Base-by-base conservation (phyloP, 2,329 filamentous ascomycete species). In the Xylaria sp. region DNA sequence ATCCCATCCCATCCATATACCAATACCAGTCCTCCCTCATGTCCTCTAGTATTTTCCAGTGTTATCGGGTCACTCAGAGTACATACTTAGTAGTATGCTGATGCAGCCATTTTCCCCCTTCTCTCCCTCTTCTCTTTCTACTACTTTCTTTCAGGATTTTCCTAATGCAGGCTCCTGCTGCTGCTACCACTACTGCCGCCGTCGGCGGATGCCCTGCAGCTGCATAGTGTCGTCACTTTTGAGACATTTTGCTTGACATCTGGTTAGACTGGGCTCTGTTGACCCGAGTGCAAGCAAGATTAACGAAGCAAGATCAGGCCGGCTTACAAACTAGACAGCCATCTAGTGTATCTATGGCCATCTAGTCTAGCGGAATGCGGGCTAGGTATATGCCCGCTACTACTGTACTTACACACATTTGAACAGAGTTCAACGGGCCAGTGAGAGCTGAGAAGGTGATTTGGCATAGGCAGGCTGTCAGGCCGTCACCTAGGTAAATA, bases 151-250 rank as follows among this genome's bases (percentile, higher is more conserved):
- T 27, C 29, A 47, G 40, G 32, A 57, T 57, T 35, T 57, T 23
- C 55, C 55, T 63, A 29, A 59, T 59, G 58, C 58, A 54, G 40
- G n/a, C 21, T 60, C 44, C 67, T 35, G 18, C 29, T 6, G 8
- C 32, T 10, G 32, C 32, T 35, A 10, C 32, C 32, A 10, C 6
- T 29, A n/a, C n/a, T n/a, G n/a, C n/a, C 29, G 29, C 29, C 29
- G 29, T 40, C 18, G 23, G 40, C 10, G 13, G 21, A 37, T 40
- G 54, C 23, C 48, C 50, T 55, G 54, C 59, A 60, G 66, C 66
- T 69, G 69, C 69, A 65, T 23, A 64, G 29, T 65, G 66, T 66
- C 66, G 66, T 63, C 60, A 67, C 64, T 55, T 10, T 42, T 50
- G 69, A 67, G 54, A 66, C 51, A 50, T 66, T 64, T 60, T 50